A percentile compares a stretch with the other conserved stretches of the same genome.
Evolutionary conservation across 2,329 filamentous ascomycete genomes (phyloP).

Genomic region (Hypoxylon sp.): DNA sequence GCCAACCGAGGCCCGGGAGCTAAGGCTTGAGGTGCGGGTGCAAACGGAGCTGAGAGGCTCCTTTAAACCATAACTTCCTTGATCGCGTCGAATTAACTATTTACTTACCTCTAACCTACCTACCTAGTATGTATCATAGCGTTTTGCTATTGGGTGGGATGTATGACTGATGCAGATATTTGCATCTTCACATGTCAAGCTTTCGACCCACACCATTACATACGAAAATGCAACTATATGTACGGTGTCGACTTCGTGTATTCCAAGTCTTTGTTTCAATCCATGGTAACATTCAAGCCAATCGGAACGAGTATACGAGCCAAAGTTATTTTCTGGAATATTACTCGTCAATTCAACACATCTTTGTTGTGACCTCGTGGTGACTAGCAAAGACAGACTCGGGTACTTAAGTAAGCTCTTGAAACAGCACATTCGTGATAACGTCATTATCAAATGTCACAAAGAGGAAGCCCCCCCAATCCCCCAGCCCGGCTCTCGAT

Average conservation of each 20-base stretch:
- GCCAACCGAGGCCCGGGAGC: conserved; percentile 37
- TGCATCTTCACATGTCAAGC: conserved; percentile 41
- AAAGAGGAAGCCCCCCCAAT: conserved; percentile 22
- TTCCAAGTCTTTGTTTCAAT: neutral
- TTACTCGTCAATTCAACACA: conserved; percentile 3
- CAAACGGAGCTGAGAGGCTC: conserved; percentile 17
- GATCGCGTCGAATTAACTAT: conserved; percentile 4
- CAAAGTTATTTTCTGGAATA: neutral
- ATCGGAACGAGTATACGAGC: neutral
- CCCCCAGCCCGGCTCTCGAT: conserved; percentile 20
- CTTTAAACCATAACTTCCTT: conserved; percentile 2
- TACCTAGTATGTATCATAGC: neutral
- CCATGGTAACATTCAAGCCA: neutral
- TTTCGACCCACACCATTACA: neutral
- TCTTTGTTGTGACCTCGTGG: neutral
- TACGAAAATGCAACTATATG: conserved; percentile 1
- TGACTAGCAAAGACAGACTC: neutral
- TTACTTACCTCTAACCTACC: neutral
- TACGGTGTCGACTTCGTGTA: neutral
- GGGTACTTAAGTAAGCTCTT: neutral
- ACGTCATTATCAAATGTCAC: conserved; percentile 49
- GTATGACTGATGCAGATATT: conserved; percentile 14
- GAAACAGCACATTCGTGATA: conserved; percentile 11
- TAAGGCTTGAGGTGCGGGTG: conserved; percentile 27
- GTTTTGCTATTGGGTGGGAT: conserved; percentile 13